Conservation (phyloP, 352 stramenopile species). For the Pythium apleroticum region DNA sequence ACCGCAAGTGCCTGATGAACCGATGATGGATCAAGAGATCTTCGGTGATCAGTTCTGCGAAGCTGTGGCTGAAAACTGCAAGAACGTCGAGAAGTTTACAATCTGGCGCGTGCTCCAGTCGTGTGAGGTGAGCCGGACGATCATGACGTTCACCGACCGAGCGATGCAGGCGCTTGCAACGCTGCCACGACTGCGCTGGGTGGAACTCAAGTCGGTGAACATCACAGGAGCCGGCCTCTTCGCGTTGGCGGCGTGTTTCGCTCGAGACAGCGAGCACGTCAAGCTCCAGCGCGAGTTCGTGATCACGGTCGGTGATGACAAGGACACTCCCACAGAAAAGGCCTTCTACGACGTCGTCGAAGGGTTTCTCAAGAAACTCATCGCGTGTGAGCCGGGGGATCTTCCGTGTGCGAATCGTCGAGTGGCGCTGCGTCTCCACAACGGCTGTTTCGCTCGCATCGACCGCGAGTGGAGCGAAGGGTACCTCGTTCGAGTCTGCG, state of each 20-base stretch:
- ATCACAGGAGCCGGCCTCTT: slow-evolving; percentile 20
- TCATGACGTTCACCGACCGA: slow-evolving; percentile 25
- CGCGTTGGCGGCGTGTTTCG: slow-evolving; percentile 6
- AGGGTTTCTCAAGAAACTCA: slow-evolving; percentile 10
- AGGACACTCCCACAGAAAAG: slow-evolving; percentile 13
- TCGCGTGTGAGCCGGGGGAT: neutral
- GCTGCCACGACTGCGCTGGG: slow-evolving; percentile 13
- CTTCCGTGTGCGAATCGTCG: slow-evolving; percentile 12
- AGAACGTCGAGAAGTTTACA: slow-evolving; percentile 19
- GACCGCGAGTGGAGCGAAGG: slow-evolving; percentile 5
- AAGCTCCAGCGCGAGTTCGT: slow-evolving; percentile 9
- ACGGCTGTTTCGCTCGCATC: neutral
- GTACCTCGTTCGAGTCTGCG: slow-evolving; percentile 6
- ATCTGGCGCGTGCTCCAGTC: slow-evolving; percentile 16
- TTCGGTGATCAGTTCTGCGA: slow-evolving; percentile 28
- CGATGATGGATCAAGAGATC: slow-evolving; percentile 24
- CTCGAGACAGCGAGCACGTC: neutral
- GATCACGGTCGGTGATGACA: slow-evolving; percentile 14
- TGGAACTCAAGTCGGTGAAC: slow-evolving; percentile 26
- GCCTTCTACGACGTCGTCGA: slow-evolving; percentile 18
- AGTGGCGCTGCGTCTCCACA: slow-evolving; percentile 21
- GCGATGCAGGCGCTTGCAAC: slow-evolving; percentile 14
- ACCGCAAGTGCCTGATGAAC: neutral
- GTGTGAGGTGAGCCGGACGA: neutral
- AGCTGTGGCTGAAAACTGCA: slow-evolving; percentile 8